phyloP scores from a whole-genome alignment of 2,329 filamentous ascomycete genomes.

The Cercospora citrullina region DNA sequence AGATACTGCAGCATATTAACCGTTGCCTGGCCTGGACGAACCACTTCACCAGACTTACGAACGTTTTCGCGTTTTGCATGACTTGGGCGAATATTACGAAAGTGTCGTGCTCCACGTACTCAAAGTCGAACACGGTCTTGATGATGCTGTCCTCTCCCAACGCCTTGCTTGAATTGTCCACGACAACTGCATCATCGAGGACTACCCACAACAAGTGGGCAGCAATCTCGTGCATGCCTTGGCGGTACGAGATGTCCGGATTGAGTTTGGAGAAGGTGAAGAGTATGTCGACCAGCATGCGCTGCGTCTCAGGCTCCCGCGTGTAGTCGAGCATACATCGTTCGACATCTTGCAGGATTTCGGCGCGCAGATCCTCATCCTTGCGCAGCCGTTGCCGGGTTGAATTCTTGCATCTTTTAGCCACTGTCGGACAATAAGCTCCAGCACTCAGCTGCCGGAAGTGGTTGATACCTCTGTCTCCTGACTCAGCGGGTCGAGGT shows the following conservation, averaged over 20 bases:
- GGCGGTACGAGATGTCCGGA: constrained; percentile 84
- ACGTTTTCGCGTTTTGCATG: constrained; percentile 77
- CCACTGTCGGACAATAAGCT: constrained; percentile 33
- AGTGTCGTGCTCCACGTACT: constrained; percentile 84
- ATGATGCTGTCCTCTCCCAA: constrained; percentile 36
- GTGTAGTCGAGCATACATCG: constrained; percentile 75
- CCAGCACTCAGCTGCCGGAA: constrained; percentile 16
- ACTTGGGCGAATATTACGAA: constrained; percentile 81
- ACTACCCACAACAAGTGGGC: constrained; percentile 86
- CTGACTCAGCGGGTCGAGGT: constrained; percentile 81
- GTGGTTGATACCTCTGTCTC: constrained; percentile 61
- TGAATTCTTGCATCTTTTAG: constrained; percentile 64
- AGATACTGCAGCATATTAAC: constrained; percentile 22
- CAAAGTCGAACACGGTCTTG: constrained; percentile 60
- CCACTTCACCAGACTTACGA: constrained; percentile 42
- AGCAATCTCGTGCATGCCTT: constrained; percentile 96
- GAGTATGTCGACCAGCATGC: constrained; percentile 80
- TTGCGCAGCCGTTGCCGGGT: constrained; percentile 85
- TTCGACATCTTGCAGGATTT: constrained; percentile 93
- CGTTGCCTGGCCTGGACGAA: background rate
- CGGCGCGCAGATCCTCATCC: constrained; percentile 79
- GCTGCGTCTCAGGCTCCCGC: constrained; percentile 74
- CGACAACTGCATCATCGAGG: constrained; percentile 74
- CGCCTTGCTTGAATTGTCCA: constrained; percentile 35
- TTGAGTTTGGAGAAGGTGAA: constrained; percentile 96